These are phyloP conservation scores for Serendipita indica DNA, from an alignment of 768 basidiomycete genomes.

Conservation along the genomic window DNA sequence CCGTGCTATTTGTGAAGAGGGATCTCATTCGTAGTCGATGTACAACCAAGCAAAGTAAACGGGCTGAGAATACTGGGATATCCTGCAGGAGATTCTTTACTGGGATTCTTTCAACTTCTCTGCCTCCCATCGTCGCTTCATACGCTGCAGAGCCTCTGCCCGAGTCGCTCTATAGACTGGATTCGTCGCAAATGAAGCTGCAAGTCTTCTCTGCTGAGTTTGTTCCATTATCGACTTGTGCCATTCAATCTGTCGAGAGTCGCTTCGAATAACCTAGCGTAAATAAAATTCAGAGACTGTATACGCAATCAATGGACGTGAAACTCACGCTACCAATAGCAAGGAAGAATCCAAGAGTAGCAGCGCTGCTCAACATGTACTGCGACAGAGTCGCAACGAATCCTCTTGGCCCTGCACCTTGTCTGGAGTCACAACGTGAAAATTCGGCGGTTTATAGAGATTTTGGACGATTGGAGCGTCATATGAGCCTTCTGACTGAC, in stretches of 20 bases:
- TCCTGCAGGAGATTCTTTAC: background rate
- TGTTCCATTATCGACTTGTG: background rate
- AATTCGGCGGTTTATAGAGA: background rate
- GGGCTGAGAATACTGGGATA: background rate
- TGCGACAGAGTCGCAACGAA: slow-evolving; percentile 83
- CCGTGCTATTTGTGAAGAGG: background rate
- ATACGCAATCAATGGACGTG: slow-evolving; percentile 7
- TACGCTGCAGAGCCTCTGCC: slow-evolving; percentile 5
- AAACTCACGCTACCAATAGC: slow-evolving; percentile 72
- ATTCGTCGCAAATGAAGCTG: background rate
- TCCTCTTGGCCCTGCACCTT: slow-evolving; percentile 84
- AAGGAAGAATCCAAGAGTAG: slow-evolving; percentile 95
- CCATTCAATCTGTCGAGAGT: slow-evolving; percentile 4
- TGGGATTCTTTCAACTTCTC: background rate
- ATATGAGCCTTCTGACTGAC: too few relatives aligned
- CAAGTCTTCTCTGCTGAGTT: background rate
- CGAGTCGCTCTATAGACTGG: background rate
- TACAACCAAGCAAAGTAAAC: background rate
- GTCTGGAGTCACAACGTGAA: slow-evolving; percentile 29
- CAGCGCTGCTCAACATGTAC: slow-evolving; percentile 96
- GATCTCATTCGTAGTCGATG: background rate
- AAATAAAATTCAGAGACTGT: background rate
- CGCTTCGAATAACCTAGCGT: background rate
- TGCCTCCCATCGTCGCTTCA: background rate
- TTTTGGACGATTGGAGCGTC: too few relatives aligned